Base-by-base conservation (phyloP, 148 eudicot species). In the Camellia granthamiana region DNA sequence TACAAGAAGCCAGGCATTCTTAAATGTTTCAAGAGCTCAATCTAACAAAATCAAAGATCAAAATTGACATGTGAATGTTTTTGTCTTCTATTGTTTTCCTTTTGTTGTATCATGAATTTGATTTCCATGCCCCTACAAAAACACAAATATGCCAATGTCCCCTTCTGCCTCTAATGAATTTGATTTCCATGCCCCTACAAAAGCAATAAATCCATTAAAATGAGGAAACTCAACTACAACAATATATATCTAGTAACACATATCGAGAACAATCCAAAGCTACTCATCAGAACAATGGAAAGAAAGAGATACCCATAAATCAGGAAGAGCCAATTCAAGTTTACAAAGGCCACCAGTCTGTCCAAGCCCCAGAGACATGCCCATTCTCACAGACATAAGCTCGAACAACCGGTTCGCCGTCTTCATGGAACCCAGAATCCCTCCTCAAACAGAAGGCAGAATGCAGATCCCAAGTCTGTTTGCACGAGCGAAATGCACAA, bases 341-440 rank as follows among this genome's bases (percentile, higher is more conserved):
- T 71, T 90, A 95, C 72, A 92, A 80, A 49, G 99, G 97, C 83
- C 89, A 87, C 83, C 89, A 87, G 82, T 93, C 93, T 6, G 99
- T 95, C 99, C 99, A 93, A 6, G 97, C 99, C 46, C 99, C 99
- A 16, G 99, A 93, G 78, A 95, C 99, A 90, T 93, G 99, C n/a
- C 99, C 99, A 76, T 95, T 95, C 70, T 95, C 97, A 79, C 97
- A 95, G 0, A 95, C 97, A 82, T 89, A 95, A 52, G 98, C 98
- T 78, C 97, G 78, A 82, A 95, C 98, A 65, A 89, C 96, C 0
- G 98, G 98, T 74, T 93, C 96, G 0, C 98, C 98, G 79, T 95
- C 97, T 18, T 95, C 98, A 79, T 93, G 97, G 78, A 80, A 95
- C 23, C 98, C 97, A 19, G 89, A 95, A 52, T 88, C 91, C 78